Percentiles rank a stretch among this genome's conserved stretches.
phyloP scores from a whole-genome alignment of 1,139 yeast species.

The Scheffersomyces insectosa region DNA sequence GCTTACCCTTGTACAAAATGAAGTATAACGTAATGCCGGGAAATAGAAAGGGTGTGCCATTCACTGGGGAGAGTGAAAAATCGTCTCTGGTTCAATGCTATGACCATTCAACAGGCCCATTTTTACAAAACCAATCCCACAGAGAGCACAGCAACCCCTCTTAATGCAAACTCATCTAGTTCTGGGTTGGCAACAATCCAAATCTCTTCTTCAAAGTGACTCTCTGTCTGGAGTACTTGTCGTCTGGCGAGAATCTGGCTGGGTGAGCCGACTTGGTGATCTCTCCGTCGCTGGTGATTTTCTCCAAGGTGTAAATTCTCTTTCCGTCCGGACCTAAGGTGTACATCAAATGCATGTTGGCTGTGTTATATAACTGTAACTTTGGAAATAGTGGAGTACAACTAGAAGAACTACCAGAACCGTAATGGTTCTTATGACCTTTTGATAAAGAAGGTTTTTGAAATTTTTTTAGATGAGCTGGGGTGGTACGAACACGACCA shows the following conservation, averaged over 20 bases:
- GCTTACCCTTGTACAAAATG: too few species aligned
- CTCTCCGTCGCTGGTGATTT: conserved; percentile 79
- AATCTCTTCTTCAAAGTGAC: conserved; percentile 96
- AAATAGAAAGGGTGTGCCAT: too few species aligned
- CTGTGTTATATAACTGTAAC: background rate
- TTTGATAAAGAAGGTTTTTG: background rate
- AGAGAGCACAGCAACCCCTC: too few species aligned
- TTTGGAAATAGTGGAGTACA: too few species aligned
- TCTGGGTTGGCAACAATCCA: conserved; percentile 83
- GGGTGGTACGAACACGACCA: background rate
- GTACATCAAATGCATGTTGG: conserved; percentile 96
- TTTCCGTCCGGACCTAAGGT: conserved; percentile 92
- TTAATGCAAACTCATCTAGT: conserved; percentile 22
- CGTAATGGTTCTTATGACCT: background rate
- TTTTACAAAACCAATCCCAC: too few species aligned
- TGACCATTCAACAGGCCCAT: too few species aligned
- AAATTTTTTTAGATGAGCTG: conserved; percentile 12
- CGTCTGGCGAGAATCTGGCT: conserved; percentile 99
- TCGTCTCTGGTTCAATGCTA: too few species aligned
- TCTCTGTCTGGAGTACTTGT: conserved; percentile 98
- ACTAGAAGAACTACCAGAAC: too few species aligned
- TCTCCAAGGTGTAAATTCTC: conserved; percentile 90
- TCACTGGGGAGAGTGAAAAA: too few species aligned
- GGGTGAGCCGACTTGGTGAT: conserved; percentile 99
- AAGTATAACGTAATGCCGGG: too few species aligned